Evolutionary conservation across 306 rosid species (phyloP).

Genomic region (Corylus americana): DNA sequence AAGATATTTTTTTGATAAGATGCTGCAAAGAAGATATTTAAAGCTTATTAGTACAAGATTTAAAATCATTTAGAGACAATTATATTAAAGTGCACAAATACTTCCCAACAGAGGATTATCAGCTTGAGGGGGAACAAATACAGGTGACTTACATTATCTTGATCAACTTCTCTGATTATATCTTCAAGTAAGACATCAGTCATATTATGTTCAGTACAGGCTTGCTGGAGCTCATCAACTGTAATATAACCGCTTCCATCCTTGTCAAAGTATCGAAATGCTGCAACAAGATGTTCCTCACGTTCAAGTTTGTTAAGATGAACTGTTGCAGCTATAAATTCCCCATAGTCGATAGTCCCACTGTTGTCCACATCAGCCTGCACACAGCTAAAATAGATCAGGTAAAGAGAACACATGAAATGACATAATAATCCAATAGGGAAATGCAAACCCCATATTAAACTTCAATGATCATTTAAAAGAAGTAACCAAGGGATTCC

Average conservation of each 20-base stretch:
- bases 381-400: conserved; percentile 40
- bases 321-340: conserved; percentile 92
- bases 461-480: not conserved
- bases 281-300: conserved; percentile 92
- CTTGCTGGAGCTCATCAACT: conserved; percentile 96
- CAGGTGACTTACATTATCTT: conserved; percentile 78
- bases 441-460: not conserved
- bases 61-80: not conserved
- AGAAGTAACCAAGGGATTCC: not conserved
- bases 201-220: conserved; percentile 88
- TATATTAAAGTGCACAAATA: not conserved
- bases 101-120: not conserved
- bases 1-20: not conserved
- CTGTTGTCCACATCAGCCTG: conserved; percentile 98
- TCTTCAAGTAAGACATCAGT: conserved; percentile 84
- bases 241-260: conserved; percentile 95
- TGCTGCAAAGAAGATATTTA: not conserved
- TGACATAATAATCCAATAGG: not conserved
- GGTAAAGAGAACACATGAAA: conserved; percentile 27
- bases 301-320: conserved; percentile 98
- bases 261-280: conserved; percentile 90
- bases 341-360: conserved; percentile 96
- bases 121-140: not conserved
- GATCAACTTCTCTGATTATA: conserved; percentile 90
- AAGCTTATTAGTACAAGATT: not conserved